Evolutionary conservation across 2,329 filamentous ascomycete genomes (phyloP), one percentile per base, ranked within the genome.

Genomic region (Aspergillus tamarii): DNA sequence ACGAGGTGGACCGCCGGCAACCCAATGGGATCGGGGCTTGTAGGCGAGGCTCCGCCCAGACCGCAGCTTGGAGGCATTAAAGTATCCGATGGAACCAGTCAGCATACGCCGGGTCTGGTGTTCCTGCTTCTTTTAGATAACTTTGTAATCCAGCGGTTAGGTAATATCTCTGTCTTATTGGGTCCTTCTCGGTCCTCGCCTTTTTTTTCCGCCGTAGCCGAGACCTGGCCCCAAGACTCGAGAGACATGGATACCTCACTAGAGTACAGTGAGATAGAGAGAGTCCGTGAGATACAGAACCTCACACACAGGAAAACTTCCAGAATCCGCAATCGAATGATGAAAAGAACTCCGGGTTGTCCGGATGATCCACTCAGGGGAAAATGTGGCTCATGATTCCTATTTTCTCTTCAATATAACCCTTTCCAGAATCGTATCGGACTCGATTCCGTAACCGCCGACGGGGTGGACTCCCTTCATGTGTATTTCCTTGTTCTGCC

Each of bases 1-100:
- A 65, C 65, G 63, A 67, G 58, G 66, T 66, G 64, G 66, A 66
- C 63, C 64, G 46, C 43, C 46, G 46, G 41, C 59, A 67, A 39
- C 57, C 66, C 57, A 58, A 66, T 66, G 64, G 57, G 59, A 62
- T 52, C 57, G 64, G 57, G 16, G 43, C 55, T 57, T 36, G 59
- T 58, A 64, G 62, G 63, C 66, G 66, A 67, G 66, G 66, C 66
- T 67, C 66, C 66, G 66, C 66, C 66, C 61, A 66, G 66, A 66
- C 66, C 63, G 65, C 63, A 68, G 66, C 66, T 68, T 68, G 66
- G 64, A 66, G 64, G 61, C 60, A 68, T 65, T 68, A 68, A 68
- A 66, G 66, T 68, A 66, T 61, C 61, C 64, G 61, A 62, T 59
- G 60, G 60, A 55, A 50, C 55, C 56, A 54, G 60, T 62, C 60